Conservation (phyloP, 352 stramenopile genomes). For the Globisporangium uncinulatum region DNA sequence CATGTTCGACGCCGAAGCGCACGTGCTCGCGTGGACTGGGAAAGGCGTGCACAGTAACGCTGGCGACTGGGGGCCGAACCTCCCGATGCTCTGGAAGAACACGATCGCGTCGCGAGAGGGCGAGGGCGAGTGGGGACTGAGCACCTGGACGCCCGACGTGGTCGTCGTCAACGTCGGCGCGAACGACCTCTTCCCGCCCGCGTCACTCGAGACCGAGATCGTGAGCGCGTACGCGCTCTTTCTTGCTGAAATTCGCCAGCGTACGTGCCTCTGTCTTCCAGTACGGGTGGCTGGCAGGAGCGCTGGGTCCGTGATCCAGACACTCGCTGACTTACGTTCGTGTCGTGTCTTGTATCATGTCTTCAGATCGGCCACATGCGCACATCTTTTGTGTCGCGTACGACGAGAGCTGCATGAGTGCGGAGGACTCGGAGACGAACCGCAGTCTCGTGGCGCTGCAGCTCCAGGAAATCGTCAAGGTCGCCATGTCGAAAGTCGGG, state of each 20-base stretch:
- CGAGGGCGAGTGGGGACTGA: slow-evolving; percentile 64
- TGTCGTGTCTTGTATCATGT: slow-evolving; percentile 1
- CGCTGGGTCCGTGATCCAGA: too few relatives aligned
- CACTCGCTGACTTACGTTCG: not conserved
- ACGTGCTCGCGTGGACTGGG: slow-evolving; percentile 81
- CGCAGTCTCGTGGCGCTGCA: slow-evolving; percentile 74
- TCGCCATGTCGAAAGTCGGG: slow-evolving; percentile 73
- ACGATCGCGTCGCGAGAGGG: slow-evolving; percentile 71
- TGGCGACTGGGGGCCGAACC: slow-evolving; percentile 78
- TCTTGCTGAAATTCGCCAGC: slow-evolving; percentile 67
- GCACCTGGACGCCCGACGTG: slow-evolving; percentile 70
- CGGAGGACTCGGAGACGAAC: slow-evolving; percentile 66
- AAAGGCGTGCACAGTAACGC: slow-evolving; percentile 86
- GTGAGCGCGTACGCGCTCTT: slow-evolving; percentile 69
- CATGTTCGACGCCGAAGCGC: slow-evolving; percentile 83
- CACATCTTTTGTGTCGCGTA: slow-evolving; percentile 87
- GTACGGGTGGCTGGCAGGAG: not conserved
- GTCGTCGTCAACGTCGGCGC: slow-evolving; percentile 79
- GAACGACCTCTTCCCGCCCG: slow-evolving; percentile 81
- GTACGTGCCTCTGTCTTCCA: slow-evolving; percentile 19
- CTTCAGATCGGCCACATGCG: slow-evolving; percentile 61
- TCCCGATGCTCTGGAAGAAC: slow-evolving; percentile 79
- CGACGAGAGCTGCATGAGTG: slow-evolving; percentile 77
- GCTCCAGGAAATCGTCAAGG: slow-evolving; percentile 82
- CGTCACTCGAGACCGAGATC: slow-evolving; percentile 80